These are phyloP conservation scores for Lanmaoa pseudosensibilis DNA, from an alignment of 768 basidiomycete genomes.

Conservation along the genomic window DNA sequence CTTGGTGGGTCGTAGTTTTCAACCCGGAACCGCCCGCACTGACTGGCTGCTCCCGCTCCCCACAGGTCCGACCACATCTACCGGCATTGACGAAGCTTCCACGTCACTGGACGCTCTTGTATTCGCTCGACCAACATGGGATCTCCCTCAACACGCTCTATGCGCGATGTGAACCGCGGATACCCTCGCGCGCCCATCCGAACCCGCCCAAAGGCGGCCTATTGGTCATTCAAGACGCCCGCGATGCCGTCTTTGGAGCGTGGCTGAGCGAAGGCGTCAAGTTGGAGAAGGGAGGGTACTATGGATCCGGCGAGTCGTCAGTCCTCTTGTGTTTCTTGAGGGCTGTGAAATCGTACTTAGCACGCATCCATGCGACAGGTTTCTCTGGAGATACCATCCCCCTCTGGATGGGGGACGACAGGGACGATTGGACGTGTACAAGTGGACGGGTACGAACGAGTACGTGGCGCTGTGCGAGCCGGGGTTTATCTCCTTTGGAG, in stretches of 20 bases:
- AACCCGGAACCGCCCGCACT: too few species aligned
- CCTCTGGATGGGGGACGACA: constrained; percentile 6
- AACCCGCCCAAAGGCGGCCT: constrained; percentile 47
- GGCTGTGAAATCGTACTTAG: background rate
- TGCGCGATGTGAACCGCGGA: constrained; percentile 49
- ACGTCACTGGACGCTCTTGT: constrained; percentile 72
- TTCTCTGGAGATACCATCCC: constrained; percentile 67
- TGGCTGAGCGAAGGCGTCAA: constrained; percentile 75
- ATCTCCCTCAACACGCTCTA: constrained; percentile 91
- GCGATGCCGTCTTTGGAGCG: constrained; percentile 72
- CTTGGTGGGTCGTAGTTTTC: constrained; percentile 46
- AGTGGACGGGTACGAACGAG: constrained; percentile 86
- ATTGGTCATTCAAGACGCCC: constrained; percentile 63
- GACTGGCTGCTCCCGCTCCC: background rate
- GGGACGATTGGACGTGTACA: constrained; percentile 59
- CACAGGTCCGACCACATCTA: constrained; percentile 67
- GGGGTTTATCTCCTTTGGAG: constrained; percentile 83
- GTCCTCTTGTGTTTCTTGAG: background rate
- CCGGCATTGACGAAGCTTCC: constrained; percentile 74
- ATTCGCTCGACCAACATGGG: constrained; percentile 93
- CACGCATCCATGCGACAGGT: constrained; percentile 44
- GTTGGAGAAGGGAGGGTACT: constrained; percentile 64
- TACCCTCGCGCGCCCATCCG: constrained; percentile 25
- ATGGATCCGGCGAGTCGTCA: constrained; percentile 81
- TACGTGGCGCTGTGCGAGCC: constrained; percentile 87